Evolutionary conservation across 1,284 basidiomycete genomes (phyloP), one percentile per base, ranked within the genome.

Genomic region (Exsudoporus floridanus): DNA sequence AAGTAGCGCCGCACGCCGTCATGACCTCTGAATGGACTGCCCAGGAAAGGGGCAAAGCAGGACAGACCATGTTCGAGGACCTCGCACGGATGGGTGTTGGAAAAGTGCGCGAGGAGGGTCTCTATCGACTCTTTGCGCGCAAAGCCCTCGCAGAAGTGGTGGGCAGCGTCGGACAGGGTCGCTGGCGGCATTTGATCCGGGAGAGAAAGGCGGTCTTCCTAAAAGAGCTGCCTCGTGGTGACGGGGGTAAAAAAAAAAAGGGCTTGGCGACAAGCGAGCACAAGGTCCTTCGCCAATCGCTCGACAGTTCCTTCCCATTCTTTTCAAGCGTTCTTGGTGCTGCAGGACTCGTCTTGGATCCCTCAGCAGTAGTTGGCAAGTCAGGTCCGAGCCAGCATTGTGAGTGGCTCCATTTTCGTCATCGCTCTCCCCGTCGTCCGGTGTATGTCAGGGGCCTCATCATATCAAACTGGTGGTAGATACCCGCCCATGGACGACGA

Each of bases 61-160:
- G 72, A 69, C 30, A 80, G 71, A n/a, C 85, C 85, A 49, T 86
- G 74, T 62, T 86, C 84, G 57, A 79, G 54, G 7, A 75, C 81
- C 44, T 73, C 71, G 47, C 74, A 70, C 49, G 73, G 61, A 54
- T 76, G 71, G 0, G 74, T 74, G 5, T 64, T 66, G 12, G 82
- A 83, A 60, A 86, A 85, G 60, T 79, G 74, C 0, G 73, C 64
- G 46, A 85, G 64, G 23, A 86, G 69, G 0, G 27, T 66, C 14
- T 76, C 68, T 23, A 76, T 44, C 51, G 75, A 64, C 46, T 72
- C 70, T 34, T 79, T 74, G 25, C 64, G 56, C 5, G 82, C 72
- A 61, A 87, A 83, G 40, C 76, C 77, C 34, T 73, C 61, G 65
- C 83, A 84, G 56, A 87, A 78, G 6, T 63, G 64, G 49, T 72